Base-by-base conservation (phyloP, 495 filamentous ascomycete species). In the Hypoxylon lienhwacheense region DNA sequence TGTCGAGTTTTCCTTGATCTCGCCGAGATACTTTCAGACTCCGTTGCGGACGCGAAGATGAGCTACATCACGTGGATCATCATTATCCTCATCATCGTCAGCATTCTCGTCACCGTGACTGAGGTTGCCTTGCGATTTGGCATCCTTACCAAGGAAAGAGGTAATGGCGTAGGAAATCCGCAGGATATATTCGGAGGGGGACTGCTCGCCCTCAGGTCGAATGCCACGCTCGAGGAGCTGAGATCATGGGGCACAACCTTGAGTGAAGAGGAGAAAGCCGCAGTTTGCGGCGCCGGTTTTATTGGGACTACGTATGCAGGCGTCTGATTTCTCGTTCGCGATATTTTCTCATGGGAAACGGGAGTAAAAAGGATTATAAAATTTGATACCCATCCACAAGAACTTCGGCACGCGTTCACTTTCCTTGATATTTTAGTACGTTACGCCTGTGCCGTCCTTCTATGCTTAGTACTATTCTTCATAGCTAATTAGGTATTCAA, bases 1-100 rank as follows among this genome's bases (percentile, higher is more conserved):
- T 99, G 95, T 64, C 81, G 87, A 21, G 93, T 99, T 24, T 99
- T 99, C 72, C 80, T 99, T 15, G 93, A 99, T 67, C 84, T 99
- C 7, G 90, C 95, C 17, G 91, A 96, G 70, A 97, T 99, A 24
- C 77, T 99, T 0, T 88, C 85, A 10, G 95, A 99, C 69, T 88
- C 84, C 4, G 90, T 96, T 39, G 88, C 88, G 22, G 91, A 97
- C 66, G 87, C 88, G 47, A 96, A 91, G 65, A 97, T 96, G 83
- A 95, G 89, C 57, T 77, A 70, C 42, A 85, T 97, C 67, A 99
- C 93, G 0, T 97, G 91, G 92, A 97, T 99, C 61, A 91, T 97
- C 66, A 99, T 99, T 61, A 77, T 95, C 24, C 79, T 99, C 7
- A 99, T 99, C 61, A 59, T 95, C 32, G 74, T 97, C 47, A 90